A percentile compares a stretch with the other conserved stretches of the same genome.
Conservation (phyloP, 805 yeast genomes). For the Saccharomyces eubayanus region DNA sequence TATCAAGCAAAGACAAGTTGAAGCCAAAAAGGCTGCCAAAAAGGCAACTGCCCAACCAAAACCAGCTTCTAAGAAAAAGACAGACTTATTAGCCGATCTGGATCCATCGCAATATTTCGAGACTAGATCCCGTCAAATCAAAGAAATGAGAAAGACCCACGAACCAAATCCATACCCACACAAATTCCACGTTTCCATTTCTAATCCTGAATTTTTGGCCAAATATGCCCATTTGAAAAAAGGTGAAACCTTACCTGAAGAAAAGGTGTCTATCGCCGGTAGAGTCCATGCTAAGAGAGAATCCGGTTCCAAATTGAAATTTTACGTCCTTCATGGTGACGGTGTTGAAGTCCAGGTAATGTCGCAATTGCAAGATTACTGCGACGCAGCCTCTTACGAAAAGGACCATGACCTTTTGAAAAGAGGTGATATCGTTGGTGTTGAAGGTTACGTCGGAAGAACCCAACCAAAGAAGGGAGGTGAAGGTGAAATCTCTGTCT, state of each 20-base stretch:
- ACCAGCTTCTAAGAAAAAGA: slow-evolving; percentile 37
- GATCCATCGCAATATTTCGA: slow-evolving; percentile 94
- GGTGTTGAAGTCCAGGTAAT: slow-evolving; percentile 83
- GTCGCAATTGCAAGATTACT: slow-evolving; percentile 92
- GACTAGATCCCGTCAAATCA: slow-evolving; percentile 83
- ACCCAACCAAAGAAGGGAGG: slow-evolving; percentile 98
- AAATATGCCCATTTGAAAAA: slow-evolving; percentile 63
- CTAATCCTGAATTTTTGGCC: slow-evolving; percentile 61
- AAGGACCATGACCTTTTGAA: slow-evolving; percentile 72
- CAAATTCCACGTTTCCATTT: slow-evolving; percentile 68
- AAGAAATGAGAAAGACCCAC: slow-evolving; percentile 63
- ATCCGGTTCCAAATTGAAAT: slow-evolving; percentile 87
- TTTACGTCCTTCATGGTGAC: slow-evolving; percentile 87
- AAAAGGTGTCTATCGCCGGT: slow-evolving; percentile 73
- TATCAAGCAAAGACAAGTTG: slow-evolving; percentile 78
- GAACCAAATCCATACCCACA: slow-evolving; percentile 91
- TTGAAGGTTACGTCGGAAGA: slow-evolving; percentile 94
- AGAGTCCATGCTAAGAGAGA: slow-evolving; percentile 95
- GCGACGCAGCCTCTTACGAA: slow-evolving; percentile 48
- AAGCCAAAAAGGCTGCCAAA: slow-evolving; percentile 87
- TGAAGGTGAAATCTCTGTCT: slow-evolving; percentile 94
- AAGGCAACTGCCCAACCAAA: slow-evolving; percentile 48
- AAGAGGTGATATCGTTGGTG: slow-evolving; percentile 97
- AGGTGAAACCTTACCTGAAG: slow-evolving; percentile 79
- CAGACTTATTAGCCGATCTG: slow-evolving; percentile 70